phyloP scores from a whole-genome alignment of 2,329 filamentous ascomycete species.

The Aciculosporium take region DNA sequence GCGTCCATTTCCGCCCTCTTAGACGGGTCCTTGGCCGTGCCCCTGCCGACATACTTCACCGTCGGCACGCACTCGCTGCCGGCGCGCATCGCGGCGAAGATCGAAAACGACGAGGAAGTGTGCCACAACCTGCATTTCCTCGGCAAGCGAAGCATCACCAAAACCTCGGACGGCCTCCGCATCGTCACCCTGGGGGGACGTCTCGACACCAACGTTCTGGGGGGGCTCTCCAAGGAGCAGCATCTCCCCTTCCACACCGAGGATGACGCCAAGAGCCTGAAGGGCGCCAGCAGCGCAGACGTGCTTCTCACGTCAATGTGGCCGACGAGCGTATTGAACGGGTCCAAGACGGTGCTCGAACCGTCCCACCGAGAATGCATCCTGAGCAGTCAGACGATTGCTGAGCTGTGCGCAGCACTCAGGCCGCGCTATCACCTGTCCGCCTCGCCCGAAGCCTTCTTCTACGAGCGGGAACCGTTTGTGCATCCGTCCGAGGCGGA shows the following conservation, averaged over 20 bases:
- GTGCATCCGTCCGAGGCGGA: constrained; percentile 45
- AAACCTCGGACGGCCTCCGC: constrained; percentile 76
- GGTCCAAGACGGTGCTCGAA: constrained; percentile 49
- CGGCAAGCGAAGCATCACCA: constrained; percentile 73
- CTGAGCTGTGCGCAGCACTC: constrained; percentile 62
- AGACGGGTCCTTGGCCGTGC: constrained; percentile 55
- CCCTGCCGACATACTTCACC: constrained; percentile 83
- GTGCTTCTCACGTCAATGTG: constrained; percentile 79
- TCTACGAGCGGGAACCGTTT: constrained; percentile 89
- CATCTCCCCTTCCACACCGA: constrained; percentile 66
- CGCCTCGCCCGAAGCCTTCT: constrained; percentile 47
- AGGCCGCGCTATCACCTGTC: constrained; percentile 91
- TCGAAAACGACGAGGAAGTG: constrained; percentile 59
- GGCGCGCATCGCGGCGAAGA: constrained; percentile 50
- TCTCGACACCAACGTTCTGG: constrained; percentile 45
- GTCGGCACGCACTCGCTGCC: constrained; percentile 64
- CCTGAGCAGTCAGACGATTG: constrained; percentile 48
- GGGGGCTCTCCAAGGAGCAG: constrained; percentile 53
- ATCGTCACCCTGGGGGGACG: constrained; percentile 77
- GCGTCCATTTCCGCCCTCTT: constrained; percentile 50
- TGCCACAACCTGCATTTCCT: constrained; percentile 87
- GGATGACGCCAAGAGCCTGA: constrained; percentile 60
- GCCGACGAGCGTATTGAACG: constrained; percentile 58
- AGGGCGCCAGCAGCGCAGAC: constrained; percentile 65
- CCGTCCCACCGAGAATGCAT: constrained; percentile 38